phyloP scores from a whole-genome alignment of 495 filamentous ascomycete genomes.

The Xylaria telfairii region DNA sequence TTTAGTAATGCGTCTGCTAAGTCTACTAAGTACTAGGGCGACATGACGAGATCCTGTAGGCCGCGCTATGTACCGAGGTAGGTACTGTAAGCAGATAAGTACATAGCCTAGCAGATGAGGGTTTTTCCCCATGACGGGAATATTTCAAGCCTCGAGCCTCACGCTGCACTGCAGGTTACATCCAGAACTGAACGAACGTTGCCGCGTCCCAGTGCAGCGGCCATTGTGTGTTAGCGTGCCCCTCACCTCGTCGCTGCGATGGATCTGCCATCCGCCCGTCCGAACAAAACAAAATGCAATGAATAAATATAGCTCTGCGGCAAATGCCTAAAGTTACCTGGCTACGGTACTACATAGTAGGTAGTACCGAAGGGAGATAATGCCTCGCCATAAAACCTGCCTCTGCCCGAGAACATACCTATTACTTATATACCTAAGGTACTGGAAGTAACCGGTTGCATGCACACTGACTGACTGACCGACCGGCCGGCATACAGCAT shows the following conservation, averaged over 20 bases:
- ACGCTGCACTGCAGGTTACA: not conserved
- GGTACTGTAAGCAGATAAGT: not conserved
- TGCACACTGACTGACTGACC: slow-evolving; percentile 4
- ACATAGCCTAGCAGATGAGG: too few relatives aligned
- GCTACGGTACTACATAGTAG: too few relatives aligned
- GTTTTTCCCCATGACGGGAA: too few relatives aligned
- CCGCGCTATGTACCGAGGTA: too few relatives aligned
- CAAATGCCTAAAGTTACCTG: too few relatives aligned
- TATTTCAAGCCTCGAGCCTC: too few relatives aligned
- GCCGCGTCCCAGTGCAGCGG: not conserved
- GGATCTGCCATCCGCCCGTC: slow-evolving; percentile 24
- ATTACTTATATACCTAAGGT: not conserved
- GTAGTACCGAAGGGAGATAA: too few relatives aligned
- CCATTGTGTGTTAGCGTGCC: slow-evolving; percentile 20
- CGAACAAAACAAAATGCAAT: slow-evolving; percentile 7
- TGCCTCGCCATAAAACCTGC: slow-evolving; percentile 2
- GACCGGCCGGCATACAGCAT: not conserved
- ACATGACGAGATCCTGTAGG: not conserved
- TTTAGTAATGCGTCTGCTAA: not conserved
- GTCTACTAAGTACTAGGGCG: not conserved
- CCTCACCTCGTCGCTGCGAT: slow-evolving; percentile 11
- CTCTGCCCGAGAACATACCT: not conserved
- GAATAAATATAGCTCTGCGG: not conserved
- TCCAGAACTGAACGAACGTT: not conserved
- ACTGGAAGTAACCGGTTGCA: too few relatives aligned